These are phyloP conservation scores for Acanthamoeba quina DNA, from an alignment of 208 protist genomes.

Conservation along the genomic window DNA sequence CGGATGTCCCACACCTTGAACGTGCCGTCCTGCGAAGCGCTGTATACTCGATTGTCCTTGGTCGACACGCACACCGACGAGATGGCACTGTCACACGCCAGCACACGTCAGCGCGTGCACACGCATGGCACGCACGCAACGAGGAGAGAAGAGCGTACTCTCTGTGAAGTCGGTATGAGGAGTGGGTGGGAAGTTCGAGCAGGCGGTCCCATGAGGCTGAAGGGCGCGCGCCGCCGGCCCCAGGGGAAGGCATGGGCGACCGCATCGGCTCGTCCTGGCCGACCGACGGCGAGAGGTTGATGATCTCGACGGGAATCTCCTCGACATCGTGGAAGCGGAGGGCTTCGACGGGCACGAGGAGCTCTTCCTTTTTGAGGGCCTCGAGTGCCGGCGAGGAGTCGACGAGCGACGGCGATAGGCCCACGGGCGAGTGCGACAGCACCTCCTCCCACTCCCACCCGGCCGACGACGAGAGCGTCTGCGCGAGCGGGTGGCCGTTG, in stretches of 20 bases:
- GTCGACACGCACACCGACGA: conserved; percentile 77
- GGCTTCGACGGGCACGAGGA: not conserved
- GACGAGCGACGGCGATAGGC: not conserved
- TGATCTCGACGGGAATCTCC: not conserved
- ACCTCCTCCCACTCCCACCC: conserved; percentile 46
- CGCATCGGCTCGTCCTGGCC: not conserved
- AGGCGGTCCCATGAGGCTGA: not conserved
- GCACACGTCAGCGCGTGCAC: not conserved
- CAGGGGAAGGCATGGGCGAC: not conserved
- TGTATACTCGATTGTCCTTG: conserved; percentile 81
- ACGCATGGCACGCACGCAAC: not conserved
- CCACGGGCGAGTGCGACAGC: conserved; percentile 21
- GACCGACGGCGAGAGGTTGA: not conserved
- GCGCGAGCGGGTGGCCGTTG: not conserved
- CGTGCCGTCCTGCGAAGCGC: conserved; percentile 84
- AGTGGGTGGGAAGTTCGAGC: conserved; percentile 9
- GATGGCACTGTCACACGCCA: conserved; percentile 74
- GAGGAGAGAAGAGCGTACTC: not conserved
- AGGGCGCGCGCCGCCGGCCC: not conserved
- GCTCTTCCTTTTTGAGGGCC: conserved; percentile 45
- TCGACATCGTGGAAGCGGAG: not conserved
- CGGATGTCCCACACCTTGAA: conserved; percentile 84
- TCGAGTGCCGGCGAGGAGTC: conserved; percentile 24
- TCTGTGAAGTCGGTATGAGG: conserved; percentile 41
- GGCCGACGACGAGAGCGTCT: not conserved